A percentile compares a stretch with the other conserved stretches of the same genome.
These are phyloP conservation scores for Rhizoclosmatium sp. DNA, from an alignment of 192 early-diverging fungal genomes.

Conservation along the genomic window DNA sequence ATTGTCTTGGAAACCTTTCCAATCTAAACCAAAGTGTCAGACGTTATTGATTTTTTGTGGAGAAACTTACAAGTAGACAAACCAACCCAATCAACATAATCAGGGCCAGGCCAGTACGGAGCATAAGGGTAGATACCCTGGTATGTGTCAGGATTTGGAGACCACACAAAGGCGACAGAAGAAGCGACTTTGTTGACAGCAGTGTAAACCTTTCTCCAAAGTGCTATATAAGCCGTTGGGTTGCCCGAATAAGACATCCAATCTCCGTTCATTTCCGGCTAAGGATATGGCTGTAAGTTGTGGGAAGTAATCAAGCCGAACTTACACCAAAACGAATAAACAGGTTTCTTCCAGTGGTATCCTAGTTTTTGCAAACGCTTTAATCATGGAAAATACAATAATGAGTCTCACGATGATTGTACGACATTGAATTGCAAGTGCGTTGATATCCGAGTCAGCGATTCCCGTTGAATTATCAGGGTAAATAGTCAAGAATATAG, in stretches of 20 bases:
- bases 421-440: conserved; percentile 18
- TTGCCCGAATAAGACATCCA: conserved; percentile 18
- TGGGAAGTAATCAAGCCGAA: background rate
- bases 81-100: conserved; percentile 45
- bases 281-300: background rate
- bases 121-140: background rate
- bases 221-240: background rate
- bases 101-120: conserved; percentile 34
- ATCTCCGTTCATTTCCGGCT: conserved; percentile 20
- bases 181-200: conserved; percentile 1
- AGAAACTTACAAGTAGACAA: conserved; percentile 4
- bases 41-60: background rate
- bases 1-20: conserved; percentile 16
- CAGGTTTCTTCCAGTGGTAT: conserved; percentile 5
- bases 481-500: conserved; percentile 38
- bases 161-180: conserved; percentile 12
- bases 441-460: conserved; percentile 1
- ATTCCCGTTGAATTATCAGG: conserved; percentile 18
- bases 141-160: background rate
- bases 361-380: background rate
- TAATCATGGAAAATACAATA: background rate
- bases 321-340: conserved; percentile 9
- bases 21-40: background rate
- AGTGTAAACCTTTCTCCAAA: conserved; percentile 12
- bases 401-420: conserved; percentile 12